Conservation (phyloP, 345 rosid genomes). For the Pelargonium nanum region DNA sequence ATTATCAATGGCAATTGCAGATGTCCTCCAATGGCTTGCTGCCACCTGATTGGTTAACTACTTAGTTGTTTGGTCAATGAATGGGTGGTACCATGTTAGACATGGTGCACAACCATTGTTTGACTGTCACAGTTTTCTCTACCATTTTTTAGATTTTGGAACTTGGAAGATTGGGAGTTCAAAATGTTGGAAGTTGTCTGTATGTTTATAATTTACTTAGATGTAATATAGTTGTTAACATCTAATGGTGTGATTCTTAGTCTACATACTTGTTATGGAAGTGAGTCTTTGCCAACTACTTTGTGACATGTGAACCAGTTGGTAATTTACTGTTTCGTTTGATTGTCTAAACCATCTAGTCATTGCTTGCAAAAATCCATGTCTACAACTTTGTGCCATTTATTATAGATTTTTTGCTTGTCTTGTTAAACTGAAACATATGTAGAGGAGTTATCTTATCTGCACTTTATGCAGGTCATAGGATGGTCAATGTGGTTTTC, state of each 20-base stretch:
- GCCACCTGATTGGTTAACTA: background rate
- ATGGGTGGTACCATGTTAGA: background rate
- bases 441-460: background rate
- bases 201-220: background rate
- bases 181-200: background rate
- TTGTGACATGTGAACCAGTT: background rate
- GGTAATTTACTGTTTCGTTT: background rate
- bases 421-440: background rate
- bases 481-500: slow-evolving; percentile 99
- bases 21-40: background rate
- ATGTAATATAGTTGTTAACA: background rate
- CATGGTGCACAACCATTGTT: background rate
- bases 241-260: background rate
- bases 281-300: background rate
- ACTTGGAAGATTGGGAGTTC: too few species aligned
- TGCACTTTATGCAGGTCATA: slow-evolving; percentile 47
- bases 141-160: too few species aligned
- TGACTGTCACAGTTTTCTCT: background rate
- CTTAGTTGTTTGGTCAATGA: background rate
- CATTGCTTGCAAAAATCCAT: background rate
- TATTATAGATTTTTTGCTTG: background rate
- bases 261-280: background rate
- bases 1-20: background rate
- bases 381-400: background rate
- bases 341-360: background rate